These are phyloP conservation scores for Trichoderma sp. DNA, from an alignment of 2,329 filamentous ascomycete species.

Conservation along the genomic window DNA sequence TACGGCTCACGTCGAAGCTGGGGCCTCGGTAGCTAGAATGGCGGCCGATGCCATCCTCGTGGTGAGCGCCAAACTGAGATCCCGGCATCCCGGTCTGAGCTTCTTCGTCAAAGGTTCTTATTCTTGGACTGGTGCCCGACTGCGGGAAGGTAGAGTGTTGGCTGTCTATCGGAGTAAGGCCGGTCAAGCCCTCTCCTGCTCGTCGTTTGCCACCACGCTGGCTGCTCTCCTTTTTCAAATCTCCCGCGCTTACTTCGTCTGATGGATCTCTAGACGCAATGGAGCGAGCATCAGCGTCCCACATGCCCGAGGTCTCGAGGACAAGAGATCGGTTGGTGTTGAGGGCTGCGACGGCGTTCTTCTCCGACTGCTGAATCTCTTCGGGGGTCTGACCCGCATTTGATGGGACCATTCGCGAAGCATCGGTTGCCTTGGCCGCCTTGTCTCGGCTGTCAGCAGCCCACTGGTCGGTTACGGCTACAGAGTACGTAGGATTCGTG, in stretches of 20 bases:
- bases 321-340: conserved; percentile 40
- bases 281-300: conserved; percentile 26
- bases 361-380: conserved; percentile 40
- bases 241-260: conserved; percentile 38
- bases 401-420: conserved; percentile 63
- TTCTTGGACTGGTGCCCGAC: conserved; percentile 35
- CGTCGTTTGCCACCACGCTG: conserved; percentile 52
- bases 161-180: conserved; percentile 34
- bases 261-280: conserved; percentile 31
- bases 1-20: conserved; percentile 22
- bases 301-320: conserved; percentile 29
- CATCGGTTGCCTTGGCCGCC: conserved; percentile 62
- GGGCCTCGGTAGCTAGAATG: conserved; percentile 17
- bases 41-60: conserved; percentile 15
- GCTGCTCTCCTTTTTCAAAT: conserved; percentile 46
- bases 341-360: conserved; percentile 47
- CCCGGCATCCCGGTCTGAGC: conserved; percentile 39
- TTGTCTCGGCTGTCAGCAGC: conserved; percentile 65
- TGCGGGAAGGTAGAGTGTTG: conserved; percentile 29
- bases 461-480: conserved; percentile 69
- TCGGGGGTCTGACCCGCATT: conserved; percentile 31
- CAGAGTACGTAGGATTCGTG: conserved; percentile 78
- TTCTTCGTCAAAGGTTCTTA: conserved; percentile 46
- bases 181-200: conserved; percentile 48
- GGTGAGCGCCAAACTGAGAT: conserved; percentile 36